phyloP scores from a whole-genome alignment of 352 stramenopile genomes.

The Pythium inflatum region DNA sequence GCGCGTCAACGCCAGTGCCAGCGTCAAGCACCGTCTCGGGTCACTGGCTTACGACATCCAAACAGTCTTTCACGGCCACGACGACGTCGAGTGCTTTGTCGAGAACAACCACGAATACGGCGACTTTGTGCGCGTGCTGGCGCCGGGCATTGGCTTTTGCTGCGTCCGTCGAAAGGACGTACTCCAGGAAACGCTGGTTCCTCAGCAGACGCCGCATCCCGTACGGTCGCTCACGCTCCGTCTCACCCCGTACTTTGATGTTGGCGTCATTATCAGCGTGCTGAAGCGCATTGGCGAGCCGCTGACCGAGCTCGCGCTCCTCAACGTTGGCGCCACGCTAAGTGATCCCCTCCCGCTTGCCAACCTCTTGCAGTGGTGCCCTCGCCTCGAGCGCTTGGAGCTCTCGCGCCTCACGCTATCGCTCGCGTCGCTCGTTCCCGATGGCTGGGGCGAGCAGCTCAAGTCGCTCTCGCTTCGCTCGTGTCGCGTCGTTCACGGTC shows the following conservation, averaged over 20 bases:
- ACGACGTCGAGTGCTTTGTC: background rate
- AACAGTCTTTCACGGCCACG: background rate
- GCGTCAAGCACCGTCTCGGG: too few species aligned
- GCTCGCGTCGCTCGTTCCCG: background rate
- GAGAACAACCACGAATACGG: background rate
- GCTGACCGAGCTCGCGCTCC: background rate
- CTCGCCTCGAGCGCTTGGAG: background rate
- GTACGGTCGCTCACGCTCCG: background rate
- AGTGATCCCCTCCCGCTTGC: background rate
- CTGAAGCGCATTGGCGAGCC: background rate
- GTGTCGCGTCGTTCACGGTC: background rate
- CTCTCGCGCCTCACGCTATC: background rate
- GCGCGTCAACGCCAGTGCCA: background rate
- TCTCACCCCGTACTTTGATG: background rate
- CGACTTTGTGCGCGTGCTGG: background rate
- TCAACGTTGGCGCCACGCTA: background rate
- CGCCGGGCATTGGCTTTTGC: background rate
- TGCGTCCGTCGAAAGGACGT: conserved; percentile 1
- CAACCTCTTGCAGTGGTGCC: background rate
- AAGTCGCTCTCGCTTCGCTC: background rate
- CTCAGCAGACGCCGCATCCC: background rate
- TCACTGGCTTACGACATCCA: too few species aligned
- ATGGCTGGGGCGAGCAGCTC: background rate
- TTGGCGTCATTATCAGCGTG: background rate
- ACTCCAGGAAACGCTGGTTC: background rate